Conservation (phyloP, 345 rosid genomes). For the Euphorbia peplus region DNA sequence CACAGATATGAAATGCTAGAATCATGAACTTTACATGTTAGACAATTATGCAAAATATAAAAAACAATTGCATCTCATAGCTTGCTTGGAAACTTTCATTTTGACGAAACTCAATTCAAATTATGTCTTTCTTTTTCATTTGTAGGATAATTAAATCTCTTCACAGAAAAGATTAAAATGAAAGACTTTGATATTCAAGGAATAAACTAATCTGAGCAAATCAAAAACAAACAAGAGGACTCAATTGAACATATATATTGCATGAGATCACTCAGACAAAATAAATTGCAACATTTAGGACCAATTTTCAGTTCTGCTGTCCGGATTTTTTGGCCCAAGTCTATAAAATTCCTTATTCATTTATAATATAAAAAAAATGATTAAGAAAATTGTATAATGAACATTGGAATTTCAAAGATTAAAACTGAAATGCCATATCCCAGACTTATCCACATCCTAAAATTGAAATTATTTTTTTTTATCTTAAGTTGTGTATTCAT, state of each 20-base stretch:
- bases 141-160: too few relatives aligned
- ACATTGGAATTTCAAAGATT: background rate
- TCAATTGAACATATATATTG: background rate
- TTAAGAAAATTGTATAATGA: background rate
- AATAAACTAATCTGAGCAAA: background rate
- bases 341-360: background rate
- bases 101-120: background rate
- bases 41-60: background rate
- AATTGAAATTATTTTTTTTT: background rate
- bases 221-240: background rate
- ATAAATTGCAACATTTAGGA: background rate
- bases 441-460: background rate
- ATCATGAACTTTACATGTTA: background rate
- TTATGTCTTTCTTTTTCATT: too few relatives aligned
- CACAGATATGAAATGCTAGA: too few relatives aligned
- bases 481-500: background rate
- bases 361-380: background rate
- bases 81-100: background rate
- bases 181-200: background rate
- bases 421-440: background rate
- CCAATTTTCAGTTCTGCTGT: background rate
- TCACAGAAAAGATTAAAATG: background rate
- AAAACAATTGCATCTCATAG: background rate
- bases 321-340: too few relatives aligned
- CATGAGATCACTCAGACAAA: background rate